Base-by-base conservation (phyloP, 345 rosid species). In the Lepidium sativum region DNA sequence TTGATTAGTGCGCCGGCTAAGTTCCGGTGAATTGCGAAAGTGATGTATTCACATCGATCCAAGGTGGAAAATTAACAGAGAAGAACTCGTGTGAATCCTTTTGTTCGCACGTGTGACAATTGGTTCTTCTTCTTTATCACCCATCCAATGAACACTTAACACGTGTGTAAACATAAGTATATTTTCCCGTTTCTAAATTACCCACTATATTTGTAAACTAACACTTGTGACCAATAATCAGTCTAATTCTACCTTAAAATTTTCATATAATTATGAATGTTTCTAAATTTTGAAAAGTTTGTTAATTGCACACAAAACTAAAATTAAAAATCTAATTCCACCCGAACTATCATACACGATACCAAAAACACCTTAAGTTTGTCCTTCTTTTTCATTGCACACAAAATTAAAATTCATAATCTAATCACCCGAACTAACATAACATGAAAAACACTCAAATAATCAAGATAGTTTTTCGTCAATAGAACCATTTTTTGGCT, bases 1-100 rank as follows among this genome's bases (percentile, higher is more conserved):
- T 49, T 45, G 57, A 70, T 62, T 21, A 20, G 32, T 2, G 7
- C 69, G 55, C 69, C 69, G 61, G 51, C 73, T 20, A 69, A 69
- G 37, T 34, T 12, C 67, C 68, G 68, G 62, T 61, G 45, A 42
- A 33, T 38, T 16, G 37, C 29, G 12, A 42, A 62, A 70, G 49
- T 53, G 41, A 48, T 18, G 65, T 27, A 37, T 16, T 16, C 15
- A 25, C 13, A 11, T 4, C 39, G 70, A 71, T 56, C 65, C 12
- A n/a, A 41, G 9, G 27, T 11, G 23, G 40, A 52, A 42, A 52
- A 41, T 11, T 9, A 40, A 50, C 52, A 13, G 34, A 43, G 25
- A 67, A 42, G 23, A 21, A 34, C 16, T 34, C 62, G 74, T 70
- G 55, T 53, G 57, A 54, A 31, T 33, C 49, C 33, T 29, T 11